Evolutionary conservation across 305 asterid species (phyloP).

Genomic region (Plantago coronopus): DNA sequence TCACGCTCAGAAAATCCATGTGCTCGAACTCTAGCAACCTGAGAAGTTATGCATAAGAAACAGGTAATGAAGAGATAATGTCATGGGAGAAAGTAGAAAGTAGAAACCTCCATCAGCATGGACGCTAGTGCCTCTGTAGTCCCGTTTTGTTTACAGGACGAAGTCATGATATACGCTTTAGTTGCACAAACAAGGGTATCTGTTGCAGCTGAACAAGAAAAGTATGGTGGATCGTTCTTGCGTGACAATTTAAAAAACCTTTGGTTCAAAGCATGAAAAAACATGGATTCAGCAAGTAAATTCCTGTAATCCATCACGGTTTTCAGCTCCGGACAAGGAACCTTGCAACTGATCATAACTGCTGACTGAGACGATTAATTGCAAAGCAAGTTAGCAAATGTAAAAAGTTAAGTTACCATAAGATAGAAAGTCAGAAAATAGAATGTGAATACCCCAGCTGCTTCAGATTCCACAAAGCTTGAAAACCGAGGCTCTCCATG

Average conservation of each 20-base stretch:
- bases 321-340: slow-evolving; percentile 64
- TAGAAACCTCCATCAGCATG: slow-evolving; percentile 81
- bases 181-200: slow-evolving; percentile 78
- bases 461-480: slow-evolving; percentile 89
- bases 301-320: slow-evolving; percentile 78
- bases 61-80: slow-evolving; percentile 18
- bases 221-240: slow-evolving; percentile 79
- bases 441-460: slow-evolving; percentile 70
- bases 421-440: slow-evolving; percentile 18
- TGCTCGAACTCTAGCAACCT: slow-evolving; percentile 85
- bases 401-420: slow-evolving; percentile 14
- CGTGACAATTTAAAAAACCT: slow-evolving; percentile 93
- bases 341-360: slow-evolving; percentile 94
- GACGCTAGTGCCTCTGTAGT: slow-evolving; percentile 77
- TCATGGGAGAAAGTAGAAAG: slow-evolving; percentile 25
- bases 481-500: slow-evolving; percentile 86
- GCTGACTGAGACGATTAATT: slow-evolving; percentile 65
- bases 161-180: slow-evolving; percentile 85
- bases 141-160: slow-evolving; percentile 90
- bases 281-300: slow-evolving; percentile 91
- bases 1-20: slow-evolving; percentile 96
- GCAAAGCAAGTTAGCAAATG: slow-evolving; percentile 21
- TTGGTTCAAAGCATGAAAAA: slow-evolving; percentile 89
- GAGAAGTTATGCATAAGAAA: slow-evolving; percentile 41
- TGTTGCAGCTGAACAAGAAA: slow-evolving; percentile 90